Conservation (phyloP, 257 asterid species). For the Fraxinus quadrangulata region DNA sequence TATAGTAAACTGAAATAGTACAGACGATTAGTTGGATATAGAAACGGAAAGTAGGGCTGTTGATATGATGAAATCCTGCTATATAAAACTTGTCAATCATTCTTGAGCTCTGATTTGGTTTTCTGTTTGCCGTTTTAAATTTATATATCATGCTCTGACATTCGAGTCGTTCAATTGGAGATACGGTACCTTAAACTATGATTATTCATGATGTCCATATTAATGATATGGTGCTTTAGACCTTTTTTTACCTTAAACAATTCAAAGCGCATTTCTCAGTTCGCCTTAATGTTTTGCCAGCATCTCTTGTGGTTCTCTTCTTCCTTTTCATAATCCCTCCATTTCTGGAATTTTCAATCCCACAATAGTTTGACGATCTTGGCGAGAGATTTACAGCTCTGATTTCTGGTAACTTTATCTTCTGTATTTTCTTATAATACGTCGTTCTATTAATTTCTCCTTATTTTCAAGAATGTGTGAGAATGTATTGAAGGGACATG, state of each 20-base stretch:
- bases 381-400: slow-evolving; percentile 93
- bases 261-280: slow-evolving; percentile 11
- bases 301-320: slow-evolving; percentile 23
- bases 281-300: slow-evolving; percentile 1
- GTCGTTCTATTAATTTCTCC: slow-evolving; percentile 10
- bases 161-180: background rate
- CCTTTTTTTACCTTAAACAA: slow-evolving; percentile 5
- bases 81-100: too few species aligned
- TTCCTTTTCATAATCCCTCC: slow-evolving; percentile 29
- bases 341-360: slow-evolving; percentile 91
- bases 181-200: background rate
- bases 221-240: background rate
- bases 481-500: slow-evolving; percentile 60
- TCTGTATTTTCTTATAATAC: slow-evolving; percentile 55
- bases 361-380: slow-evolving; percentile 70
- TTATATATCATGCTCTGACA: background rate
- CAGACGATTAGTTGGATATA: too few species aligned
- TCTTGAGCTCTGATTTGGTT: background rate
- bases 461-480: slow-evolving; percentile 12
- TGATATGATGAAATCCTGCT: too few species aligned
- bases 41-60: too few species aligned
- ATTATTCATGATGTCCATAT: slow-evolving; percentile 1
- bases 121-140: slow-evolving; percentile 5
- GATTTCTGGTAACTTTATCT: slow-evolving; percentile 55
- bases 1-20: background rate